A percentile compares a stretch with the other conserved stretches of the same genome.
phyloP scores from a whole-genome alignment of 2,329 filamentous ascomycete genomes.

The Pseudocercospora vitis region DNA sequence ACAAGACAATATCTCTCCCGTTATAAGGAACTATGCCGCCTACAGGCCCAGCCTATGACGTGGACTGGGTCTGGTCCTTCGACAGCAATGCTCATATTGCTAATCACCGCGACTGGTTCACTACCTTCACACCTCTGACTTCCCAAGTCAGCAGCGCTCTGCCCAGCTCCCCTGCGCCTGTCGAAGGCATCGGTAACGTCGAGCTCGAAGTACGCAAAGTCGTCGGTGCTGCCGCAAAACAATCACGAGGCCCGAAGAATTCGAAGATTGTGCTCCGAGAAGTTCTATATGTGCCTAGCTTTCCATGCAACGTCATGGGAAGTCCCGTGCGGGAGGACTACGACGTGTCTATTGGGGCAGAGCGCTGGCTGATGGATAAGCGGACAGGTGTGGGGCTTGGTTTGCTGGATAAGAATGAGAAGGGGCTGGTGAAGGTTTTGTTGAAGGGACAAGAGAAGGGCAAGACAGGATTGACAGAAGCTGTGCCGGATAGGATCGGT shows the following conservation, averaged over 20 bases:
- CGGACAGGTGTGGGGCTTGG: conserved; percentile 18
- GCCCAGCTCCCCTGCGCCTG: neutral
- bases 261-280: conserved; percentile 14
- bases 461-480: conserved; percentile 3
- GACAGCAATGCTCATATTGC: conserved; percentile 25
- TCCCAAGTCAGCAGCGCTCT: conserved; percentile 2
- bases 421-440: conserved; percentile 11
- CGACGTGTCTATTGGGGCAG: conserved; percentile 22
- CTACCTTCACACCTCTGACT: conserved; percentile 4
- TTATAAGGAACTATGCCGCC: no score
- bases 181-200: conserved; percentile 15
- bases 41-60: conserved; percentile 18
- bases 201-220: conserved; percentile 12
- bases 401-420: conserved; percentile 21
- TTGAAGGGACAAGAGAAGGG: conserved; percentile 19
- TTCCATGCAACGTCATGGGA: conserved; percentile 20
- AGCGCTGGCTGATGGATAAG: conserved; percentile 19
- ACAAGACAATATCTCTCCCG: no score
- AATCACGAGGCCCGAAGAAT: conserved; percentile 4
- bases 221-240: conserved; percentile 7
- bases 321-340: conserved; percentile 19
- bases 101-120: conserved; percentile 28
- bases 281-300: neutral
- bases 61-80: conserved; percentile 27
- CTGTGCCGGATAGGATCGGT: conserved; percentile 3